Evolutionary conservation across 768 basidiomycete genomes (phyloP), one percentile per base, ranked within the genome.

Genomic region (Jaapia argillacea): DNA sequence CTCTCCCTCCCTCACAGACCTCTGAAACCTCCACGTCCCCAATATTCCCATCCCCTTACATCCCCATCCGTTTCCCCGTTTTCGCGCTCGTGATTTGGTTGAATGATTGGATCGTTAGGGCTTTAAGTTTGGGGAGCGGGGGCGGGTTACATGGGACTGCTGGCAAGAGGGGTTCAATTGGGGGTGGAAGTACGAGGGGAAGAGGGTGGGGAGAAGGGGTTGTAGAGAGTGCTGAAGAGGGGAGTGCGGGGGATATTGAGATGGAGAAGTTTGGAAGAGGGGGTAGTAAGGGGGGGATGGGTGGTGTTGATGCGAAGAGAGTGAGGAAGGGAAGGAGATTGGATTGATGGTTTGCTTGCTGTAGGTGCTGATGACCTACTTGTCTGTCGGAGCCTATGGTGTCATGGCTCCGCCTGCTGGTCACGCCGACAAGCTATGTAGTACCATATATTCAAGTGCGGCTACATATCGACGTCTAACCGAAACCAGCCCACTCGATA

Each of bases 401-500:
- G n/a, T n/a, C n/a, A n/a, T n/a, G n/a, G n/a, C n/a, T n/a, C n/a
- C n/a, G n/a, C n/a, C n/a, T n/a, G n/a, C n/a, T n/a, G n/a, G n/a
- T n/a, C n/a, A n/a, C n/a, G n/a, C n/a, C n/a, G n/a, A n/a, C n/a
- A n/a, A n/a, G n/a, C n/a, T n/a, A n/a, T n/a, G n/a, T n/a, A n/a
- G n/a, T n/a, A n/a, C n/a, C n/a, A n/a, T n/a, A n/a, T n/a, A 33
- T 33, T 33, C 10, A 10, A 10, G 28, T 33, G 28, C 28, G 10
- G 28, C 10, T 33, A 10, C 28, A 16, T 33, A 33, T 16, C 16
- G n/a, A 10, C 10, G 28, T 16, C 28, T 33, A 85, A 51, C 90
- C 90, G 53, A 92, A 93, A 7, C 86, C 85, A 25, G 88, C 85
- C 90, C 90, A 93, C 63, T 91, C 88, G 46, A 93, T 74, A 39